Conservation (phyloP, 495 filamentous ascomycete species). For the Hyaloscypha hepaticicola region DNA sequence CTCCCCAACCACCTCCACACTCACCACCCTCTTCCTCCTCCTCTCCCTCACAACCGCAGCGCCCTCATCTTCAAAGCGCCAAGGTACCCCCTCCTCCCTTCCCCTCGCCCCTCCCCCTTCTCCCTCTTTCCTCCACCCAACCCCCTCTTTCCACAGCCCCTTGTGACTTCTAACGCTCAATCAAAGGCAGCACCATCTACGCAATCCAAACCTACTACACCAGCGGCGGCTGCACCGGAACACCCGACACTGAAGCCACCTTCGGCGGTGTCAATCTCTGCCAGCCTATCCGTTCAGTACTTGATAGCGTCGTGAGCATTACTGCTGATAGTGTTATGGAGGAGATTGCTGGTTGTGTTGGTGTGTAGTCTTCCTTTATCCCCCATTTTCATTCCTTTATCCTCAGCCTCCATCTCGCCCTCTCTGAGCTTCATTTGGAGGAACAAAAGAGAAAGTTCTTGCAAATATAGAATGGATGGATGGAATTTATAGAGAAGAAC, state of each 20-base stretch:
- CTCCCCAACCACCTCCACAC: slow-evolving; percentile 3
- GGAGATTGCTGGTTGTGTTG: background rate
- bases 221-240: slow-evolving; percentile 5
- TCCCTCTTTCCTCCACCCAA: too few species aligned
- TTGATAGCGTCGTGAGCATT: slow-evolving; percentile 3
- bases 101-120: too few species aligned
- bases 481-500: background rate
- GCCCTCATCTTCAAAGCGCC: slow-evolving; percentile 8
- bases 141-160: too few species aligned
- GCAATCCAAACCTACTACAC: slow-evolving; percentile 10
- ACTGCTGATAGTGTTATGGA: background rate
- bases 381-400: background rate
- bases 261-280: slow-evolving; percentile 9
- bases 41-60: slow-evolving; percentile 3
- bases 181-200: slow-evolving; percentile 4
- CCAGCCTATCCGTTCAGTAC: slow-evolving; percentile 8
- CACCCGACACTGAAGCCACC: slow-evolving; percentile 6
- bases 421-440: too few species aligned
- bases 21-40: slow-evolving; percentile 8
- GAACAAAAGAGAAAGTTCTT: too few species aligned
- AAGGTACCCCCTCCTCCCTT: background rate
- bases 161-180: too few species aligned
- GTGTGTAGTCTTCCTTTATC: slow-evolving; percentile 3
- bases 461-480: too few species aligned
- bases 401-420: too few species aligned